Evolutionary conservation across 352 stramenopile genomes (phyloP), one percentile per base, ranked within the genome.

Genomic region (Phytophthora boehmeriae): DNA sequence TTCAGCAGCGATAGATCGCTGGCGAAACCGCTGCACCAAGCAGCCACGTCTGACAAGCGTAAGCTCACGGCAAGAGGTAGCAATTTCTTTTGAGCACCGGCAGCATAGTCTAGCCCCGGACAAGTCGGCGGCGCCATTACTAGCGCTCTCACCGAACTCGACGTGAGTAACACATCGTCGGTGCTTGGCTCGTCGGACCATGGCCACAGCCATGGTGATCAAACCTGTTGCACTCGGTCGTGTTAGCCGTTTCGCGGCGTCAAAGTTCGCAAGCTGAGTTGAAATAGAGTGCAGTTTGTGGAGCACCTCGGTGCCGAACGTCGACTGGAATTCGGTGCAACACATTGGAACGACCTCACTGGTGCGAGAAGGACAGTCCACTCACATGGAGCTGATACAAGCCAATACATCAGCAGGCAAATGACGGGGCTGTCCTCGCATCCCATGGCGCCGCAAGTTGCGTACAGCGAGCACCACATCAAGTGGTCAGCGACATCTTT

Each of bases 21-120:
- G 4, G 6, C 14, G 8, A 44, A 44, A 44, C 13, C 34, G 34
- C 11, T 17, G 13, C 38, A 44, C n/a, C n/a, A 20, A 44, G 38
- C 38, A 44, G n/a, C 38, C 13, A 44, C 38, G 38, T 44, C 38
- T 44, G 13, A 22, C 38, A 44, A 1, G 38, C 38, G 10, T 11
- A 44, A 1, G n/a, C 13, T 30, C 14, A 41, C 34, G 11, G 34
- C 11, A 17, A n/a, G n/a, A n/a, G n/a, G n/a, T 4, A 17, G 34
- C 34, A 44, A 44, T 44, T 44, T 44, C 38, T 19, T 44, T 44
- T 44, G 38, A 44, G 38, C 14, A 10, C 13, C 13, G 38, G 5
- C 38, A 11, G 13, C 38, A 44, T 22, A 44, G 38, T 16, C 38
- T 4, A 44, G 38, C 38, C 38, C 14, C 9, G 13, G 13, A 16